phyloP scores from a whole-genome alignment of 148 eudicot species.

The Vaccinium darrowii region DNA sequence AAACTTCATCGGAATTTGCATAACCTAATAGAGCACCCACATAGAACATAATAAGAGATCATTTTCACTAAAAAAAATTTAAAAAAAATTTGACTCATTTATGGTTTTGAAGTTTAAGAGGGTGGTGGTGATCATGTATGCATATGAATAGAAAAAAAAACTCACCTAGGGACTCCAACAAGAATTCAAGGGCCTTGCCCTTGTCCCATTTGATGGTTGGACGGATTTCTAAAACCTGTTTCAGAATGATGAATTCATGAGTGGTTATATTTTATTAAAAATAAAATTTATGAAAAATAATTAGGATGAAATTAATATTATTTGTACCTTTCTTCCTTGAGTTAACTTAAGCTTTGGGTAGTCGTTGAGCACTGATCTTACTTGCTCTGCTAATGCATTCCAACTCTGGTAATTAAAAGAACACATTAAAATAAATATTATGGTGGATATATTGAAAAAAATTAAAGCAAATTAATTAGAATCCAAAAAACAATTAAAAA shows the following conservation, averaged over 20 bases:
- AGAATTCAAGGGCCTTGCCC: conserved; percentile 85
- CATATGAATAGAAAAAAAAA: neutral
- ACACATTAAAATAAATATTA: neutral
- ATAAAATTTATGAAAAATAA: neutral
- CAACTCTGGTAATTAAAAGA: conserved; percentile 49
- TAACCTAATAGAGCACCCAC: conserved; percentile 33
- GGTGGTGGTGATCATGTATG: neutral
- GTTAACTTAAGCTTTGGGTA: conserved; percentile 65
- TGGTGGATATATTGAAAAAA: neutral
- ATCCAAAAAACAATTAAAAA: neutral
- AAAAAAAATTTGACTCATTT: neutral
- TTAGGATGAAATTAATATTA: neutral
- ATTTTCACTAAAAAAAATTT: too few relatives aligned
- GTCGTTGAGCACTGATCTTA: conserved; percentile 55
- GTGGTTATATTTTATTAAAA: too few relatives aligned
- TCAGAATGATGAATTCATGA: neutral
- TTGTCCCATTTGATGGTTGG: conserved; percentile 95
- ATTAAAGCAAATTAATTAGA: neutral
- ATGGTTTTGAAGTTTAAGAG: neutral
- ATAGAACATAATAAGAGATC: neutral
- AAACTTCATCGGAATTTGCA: conserved; percentile 52
- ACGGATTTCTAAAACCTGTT: conserved; percentile 81
- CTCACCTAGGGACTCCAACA: conserved; percentile 83
- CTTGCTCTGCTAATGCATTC: conserved; percentile 67
- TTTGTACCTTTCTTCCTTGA: conserved; percentile 76